Conservation (phyloP, 495 filamentous ascomycete species). For the Aspergillus sclerotiicarbonarius region DNA sequence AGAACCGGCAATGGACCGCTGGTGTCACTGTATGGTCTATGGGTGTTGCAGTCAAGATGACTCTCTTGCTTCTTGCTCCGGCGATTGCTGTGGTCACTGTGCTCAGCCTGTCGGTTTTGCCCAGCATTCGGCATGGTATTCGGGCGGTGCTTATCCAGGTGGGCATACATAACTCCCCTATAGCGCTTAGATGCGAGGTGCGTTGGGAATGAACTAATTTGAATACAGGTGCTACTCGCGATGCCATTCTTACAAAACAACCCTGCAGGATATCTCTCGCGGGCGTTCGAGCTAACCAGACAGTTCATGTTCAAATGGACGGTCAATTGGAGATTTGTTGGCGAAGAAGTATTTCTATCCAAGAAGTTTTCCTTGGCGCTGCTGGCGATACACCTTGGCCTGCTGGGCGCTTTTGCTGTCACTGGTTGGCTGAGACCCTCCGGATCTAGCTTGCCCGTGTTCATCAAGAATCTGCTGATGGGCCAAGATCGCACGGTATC, state of each 20-base stretch:
- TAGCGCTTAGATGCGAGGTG: neutral
- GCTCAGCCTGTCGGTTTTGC: constrained; percentile 61
- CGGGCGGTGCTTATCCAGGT: constrained; percentile 76
- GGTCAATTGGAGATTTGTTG: constrained; percentile 94
- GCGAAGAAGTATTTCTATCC: constrained; percentile 79
- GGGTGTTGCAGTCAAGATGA: constrained; percentile 93
- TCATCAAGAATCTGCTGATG: constrained; percentile 50
- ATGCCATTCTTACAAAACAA: constrained; percentile 72
- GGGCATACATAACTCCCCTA: constrained; percentile 3
- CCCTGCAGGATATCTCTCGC: constrained; percentile 65
- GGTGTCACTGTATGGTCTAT: constrained; percentile 71
- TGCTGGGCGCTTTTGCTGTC: constrained; percentile 60
- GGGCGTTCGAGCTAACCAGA: constrained; percentile 86
- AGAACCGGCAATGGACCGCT: constrained; percentile 66
- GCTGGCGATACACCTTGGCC: constrained; percentile 62
- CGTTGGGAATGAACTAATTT: constrained; percentile 2
- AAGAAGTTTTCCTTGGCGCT: constrained; percentile 66
- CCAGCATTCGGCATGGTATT: constrained; percentile 61
- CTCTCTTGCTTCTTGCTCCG: constrained; percentile 74
- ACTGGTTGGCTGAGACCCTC: constrained; percentile 58
- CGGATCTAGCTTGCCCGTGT: constrained; percentile 41
- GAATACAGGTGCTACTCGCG: constrained; percentile 58
- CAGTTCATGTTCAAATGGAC: constrained; percentile 97
- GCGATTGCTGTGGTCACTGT: constrained; percentile 72
- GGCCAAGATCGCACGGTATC: constrained; percentile 53